Percentiles rank a stretch among this genome's conserved stretches.
phyloP scores from a whole-genome alignment of 208 protist species.

The Porcisia deanei region DNA sequence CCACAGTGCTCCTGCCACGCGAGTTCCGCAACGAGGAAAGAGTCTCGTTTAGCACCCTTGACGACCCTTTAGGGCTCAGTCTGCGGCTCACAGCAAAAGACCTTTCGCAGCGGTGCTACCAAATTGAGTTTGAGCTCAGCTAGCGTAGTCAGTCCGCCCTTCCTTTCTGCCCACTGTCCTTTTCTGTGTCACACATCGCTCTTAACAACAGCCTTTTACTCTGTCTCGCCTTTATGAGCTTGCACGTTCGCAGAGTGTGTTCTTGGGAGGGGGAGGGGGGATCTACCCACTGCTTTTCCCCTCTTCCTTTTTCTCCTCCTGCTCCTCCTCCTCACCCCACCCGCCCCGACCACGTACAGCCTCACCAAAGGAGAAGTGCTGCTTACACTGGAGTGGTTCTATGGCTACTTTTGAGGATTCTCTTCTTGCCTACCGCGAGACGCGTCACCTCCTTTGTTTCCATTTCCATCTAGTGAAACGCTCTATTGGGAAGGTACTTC shows the following conservation, averaged over 20 bases:
- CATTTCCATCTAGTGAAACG: neutral
- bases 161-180: neutral
- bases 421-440: neutral
- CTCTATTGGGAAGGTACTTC: neutral
- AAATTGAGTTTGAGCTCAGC: conserved; percentile 55
- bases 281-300: too few relatives aligned
- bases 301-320: too few relatives aligned
- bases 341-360: too few relatives aligned
- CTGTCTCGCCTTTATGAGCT: neutral
- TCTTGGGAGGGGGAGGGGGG: too few relatives aligned
- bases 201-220: neutral
- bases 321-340: too few relatives aligned
- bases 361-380: too few relatives aligned
- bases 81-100: conserved; percentile 36
- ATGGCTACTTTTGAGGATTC: neutral
- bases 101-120: conserved; percentile 52
- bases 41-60: conserved; percentile 33
- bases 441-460: neutral
- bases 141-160: neutral
- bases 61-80: conserved; percentile 34
- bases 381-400: too few relatives aligned
- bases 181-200: neutral
- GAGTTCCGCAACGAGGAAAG: conserved; percentile 37
- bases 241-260: too few relatives aligned
- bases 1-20: conserved; percentile 64